Base-by-base conservation (phyloP, 345 rosid genomes). In the Viola odorata region DNA sequence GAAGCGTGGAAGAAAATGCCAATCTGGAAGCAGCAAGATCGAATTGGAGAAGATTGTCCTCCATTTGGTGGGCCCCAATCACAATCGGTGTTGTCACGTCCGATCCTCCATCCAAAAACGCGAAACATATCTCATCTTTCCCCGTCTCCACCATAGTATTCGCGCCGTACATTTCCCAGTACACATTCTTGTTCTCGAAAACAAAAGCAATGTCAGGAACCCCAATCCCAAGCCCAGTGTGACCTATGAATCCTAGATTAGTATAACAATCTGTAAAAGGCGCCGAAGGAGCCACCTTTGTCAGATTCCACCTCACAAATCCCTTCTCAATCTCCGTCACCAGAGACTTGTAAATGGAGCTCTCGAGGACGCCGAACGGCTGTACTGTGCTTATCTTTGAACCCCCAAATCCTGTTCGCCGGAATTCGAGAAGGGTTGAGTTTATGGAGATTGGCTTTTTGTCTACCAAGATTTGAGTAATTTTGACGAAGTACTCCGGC, bases 81-180 rank as follows among this genome's bases (percentile, higher is more conserved):
- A 49, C 70, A 37, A 66, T 56, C 0, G 75, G 45, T 5, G 70
- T 53, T 3, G 47, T 38, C 36, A 5, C 4, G 3, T 52, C 62
- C 1, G 2, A 0, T 5, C 64, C 77, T 4, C 58, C 57, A 16
- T 68, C 72, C 61, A 73, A 5, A 36, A 73, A 73, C 16, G 57
- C 77, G 4, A 73, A 39, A 37, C 77, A 73, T 39, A 45, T 15
- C 40, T 68, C 77, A 13, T 61, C 69, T 3, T n/a, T 8, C n/a
- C 49, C 69, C 32, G 64, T 49, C 42, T 64, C 32, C 51, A 64
- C 73, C 73, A 73, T 48, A 13, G 77, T 48, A 50, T 73, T 73
- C 0, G 66, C 66, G 45, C 77, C 77, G 8, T 7, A 54, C 32
- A 73, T 55, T 7, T 41, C n/a, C 77, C 77, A 73, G 3, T 41